These are phyloP conservation scores for Geotrichum cucujoidarum DNA, from an alignment of 1,139 yeast genomes.

Conservation along the genomic window DNA sequence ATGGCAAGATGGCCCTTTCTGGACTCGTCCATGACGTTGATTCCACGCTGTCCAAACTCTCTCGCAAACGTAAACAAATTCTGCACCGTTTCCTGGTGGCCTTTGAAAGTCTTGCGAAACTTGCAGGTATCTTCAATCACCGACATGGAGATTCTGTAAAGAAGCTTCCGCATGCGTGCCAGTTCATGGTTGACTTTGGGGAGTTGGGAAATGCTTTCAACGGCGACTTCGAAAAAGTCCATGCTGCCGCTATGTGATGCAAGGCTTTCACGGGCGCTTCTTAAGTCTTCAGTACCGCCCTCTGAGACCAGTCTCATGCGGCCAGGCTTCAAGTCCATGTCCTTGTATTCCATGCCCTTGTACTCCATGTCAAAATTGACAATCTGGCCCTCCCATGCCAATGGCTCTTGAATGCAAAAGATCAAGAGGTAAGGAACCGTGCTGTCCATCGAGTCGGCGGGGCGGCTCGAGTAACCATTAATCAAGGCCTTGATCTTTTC, in stretches of 20 bases:
- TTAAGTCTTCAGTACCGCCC: constrained; percentile 51
- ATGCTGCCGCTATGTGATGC: constrained; percentile 6
- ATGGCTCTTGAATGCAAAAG: constrained; percentile 74
- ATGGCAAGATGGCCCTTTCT: constrained; percentile 66
- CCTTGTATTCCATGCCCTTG: constrained; percentile 40
- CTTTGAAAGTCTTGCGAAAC: constrained; percentile 41
- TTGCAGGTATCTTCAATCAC: constrained; percentile 60
- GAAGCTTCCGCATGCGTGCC: constrained; percentile 58
- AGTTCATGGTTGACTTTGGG: constrained; percentile 73
- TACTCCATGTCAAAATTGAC: constrained; percentile 50
- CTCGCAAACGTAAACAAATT: constrained; percentile 74
- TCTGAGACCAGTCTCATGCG: constrained; percentile 65
- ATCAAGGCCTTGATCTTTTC: constrained; percentile 38
- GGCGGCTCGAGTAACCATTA: constrained; percentile 35
- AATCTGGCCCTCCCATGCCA: constrained; percentile 86
- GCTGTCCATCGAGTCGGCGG: constrained; percentile 35
- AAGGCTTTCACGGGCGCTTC: constrained; percentile 43
- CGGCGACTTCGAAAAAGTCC: constrained; percentile 48
- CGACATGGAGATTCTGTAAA: constrained; percentile 63
- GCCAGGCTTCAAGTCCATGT: constrained; percentile 53
- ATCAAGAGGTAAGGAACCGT: constrained; percentile 61
- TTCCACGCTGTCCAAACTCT: constrained; percentile 74
- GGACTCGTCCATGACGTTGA: constrained; percentile 58
- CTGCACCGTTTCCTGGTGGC: constrained; percentile 69
- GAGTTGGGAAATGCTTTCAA: constrained; percentile 66